Conservation (phyloP, 306 rosid species). For the Astragalus glycyphyllos region DNA sequence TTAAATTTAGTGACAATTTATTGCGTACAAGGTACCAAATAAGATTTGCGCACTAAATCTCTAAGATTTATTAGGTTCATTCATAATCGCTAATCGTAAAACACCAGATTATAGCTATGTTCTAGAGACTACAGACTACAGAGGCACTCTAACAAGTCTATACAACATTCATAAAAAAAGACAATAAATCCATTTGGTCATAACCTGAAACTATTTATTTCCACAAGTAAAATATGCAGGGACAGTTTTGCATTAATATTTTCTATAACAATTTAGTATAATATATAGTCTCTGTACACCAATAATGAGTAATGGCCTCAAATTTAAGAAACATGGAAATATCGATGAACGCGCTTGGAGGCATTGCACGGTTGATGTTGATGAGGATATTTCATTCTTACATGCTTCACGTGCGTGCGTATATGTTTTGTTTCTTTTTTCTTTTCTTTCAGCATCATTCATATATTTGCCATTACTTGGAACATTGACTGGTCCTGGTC, state of each 20-base stretch:
- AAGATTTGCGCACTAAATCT: no score
- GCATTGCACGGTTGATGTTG: constrained; percentile 4
- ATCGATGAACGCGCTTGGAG: constrained; percentile 36
- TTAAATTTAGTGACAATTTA: no score
- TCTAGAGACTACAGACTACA: no score
- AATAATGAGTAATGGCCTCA: neutral
- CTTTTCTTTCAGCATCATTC: neutral
- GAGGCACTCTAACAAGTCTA: no score
- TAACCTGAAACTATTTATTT: no score
- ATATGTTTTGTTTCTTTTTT: neutral
- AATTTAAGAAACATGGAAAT: constrained; percentile 21
- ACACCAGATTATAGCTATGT: no score
- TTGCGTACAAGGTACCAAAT: no score
- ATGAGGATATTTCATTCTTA: neutral
- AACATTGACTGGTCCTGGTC: constrained; percentile 39
- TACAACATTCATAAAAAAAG: no score
- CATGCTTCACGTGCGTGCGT: constrained; percentile 42
- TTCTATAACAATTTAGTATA: neutral
- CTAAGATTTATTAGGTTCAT: no score
- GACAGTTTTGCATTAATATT: neutral
- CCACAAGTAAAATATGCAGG: neutral
- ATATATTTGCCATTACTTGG: neutral
- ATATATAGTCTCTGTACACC: neutral
- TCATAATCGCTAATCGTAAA: no score
- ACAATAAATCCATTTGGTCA: no score